Evolutionary conservation across 768 basidiomycete species (phyloP), one percentile per base, ranked within the genome.

Genomic region (Russula sp.): DNA sequence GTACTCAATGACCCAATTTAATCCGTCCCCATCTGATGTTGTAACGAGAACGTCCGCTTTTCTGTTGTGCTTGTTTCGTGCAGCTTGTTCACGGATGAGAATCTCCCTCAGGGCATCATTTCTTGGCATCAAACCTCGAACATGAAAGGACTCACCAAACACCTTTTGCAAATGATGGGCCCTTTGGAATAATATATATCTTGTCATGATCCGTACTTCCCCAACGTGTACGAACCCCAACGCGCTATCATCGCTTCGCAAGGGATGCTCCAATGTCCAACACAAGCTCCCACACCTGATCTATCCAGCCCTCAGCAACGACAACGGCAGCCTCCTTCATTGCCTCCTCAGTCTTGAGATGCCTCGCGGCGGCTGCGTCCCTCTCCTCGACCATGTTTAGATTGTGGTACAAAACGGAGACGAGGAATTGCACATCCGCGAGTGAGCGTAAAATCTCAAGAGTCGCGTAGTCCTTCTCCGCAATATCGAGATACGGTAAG

Each of bases 361-460:
- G 82, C 43, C 82, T 75, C 61, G 72, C 70, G 5, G 83, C 79
- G 0, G 76, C 78, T 4, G 75, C 79, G 54, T 89, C 82, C 41
- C 90, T 76, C 61, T 87, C 80, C 29, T 65, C 65, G 38, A 70
- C 69, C 75, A 82, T 76, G 3, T 78, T 82, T 38, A 90, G 74
- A 65, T 87, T 91, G 73, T 93, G 82, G 70, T 85, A 86, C 34
- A 89, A 76, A 42, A 88, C 80, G 9, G 88, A 82, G 35, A 86
- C 72, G 55, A 88, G 72, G 74, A 87, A 91, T 63, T 87, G 86
- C 20, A 88, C 86, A 68, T 90, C 87, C 67, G 80, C 78, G 38
- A 81, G 70, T 4, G 86, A 81, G 48, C 76, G 73, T 61, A 80
- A 75, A 70, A 90, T 83, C 65, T 86, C 77, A 42, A 93, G 70